These are phyloP conservation scores for Blastobotrys illinoisensis DNA, from an alignment of 1,139 yeast species.

Conservation along the genomic window DNA sequence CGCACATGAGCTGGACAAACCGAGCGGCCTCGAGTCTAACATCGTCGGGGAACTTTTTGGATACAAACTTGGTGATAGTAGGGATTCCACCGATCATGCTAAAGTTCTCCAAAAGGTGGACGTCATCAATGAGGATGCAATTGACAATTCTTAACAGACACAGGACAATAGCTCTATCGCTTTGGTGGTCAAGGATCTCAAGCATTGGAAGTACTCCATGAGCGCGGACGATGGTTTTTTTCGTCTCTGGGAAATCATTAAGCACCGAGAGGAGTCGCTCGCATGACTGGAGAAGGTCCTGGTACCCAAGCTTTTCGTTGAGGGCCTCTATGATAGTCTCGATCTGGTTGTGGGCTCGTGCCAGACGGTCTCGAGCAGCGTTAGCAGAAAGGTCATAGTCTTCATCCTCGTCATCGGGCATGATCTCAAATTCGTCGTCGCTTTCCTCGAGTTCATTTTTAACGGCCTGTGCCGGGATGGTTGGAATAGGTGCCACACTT, in stretches of 20 bases:
- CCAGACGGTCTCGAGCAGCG: conserved; percentile 25
- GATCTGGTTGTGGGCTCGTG: conserved; percentile 19
- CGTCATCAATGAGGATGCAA: conserved; percentile 36
- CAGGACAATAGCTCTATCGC: conserved; percentile 34
- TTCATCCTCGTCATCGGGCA: conserved; percentile 17
- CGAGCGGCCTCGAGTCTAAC: conserved; percentile 44
- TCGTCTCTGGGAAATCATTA: conserved; percentile 35
- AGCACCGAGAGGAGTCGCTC: conserved; percentile 25
- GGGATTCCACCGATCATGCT: conserved; percentile 58
- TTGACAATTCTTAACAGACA: conserved; percentile 42
- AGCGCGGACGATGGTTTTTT: conserved; percentile 37
- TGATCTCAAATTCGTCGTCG: conserved; percentile 12
- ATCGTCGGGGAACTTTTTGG: conserved; percentile 34
- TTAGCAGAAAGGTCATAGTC: conserved; percentile 23
- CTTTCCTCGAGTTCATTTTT: conserved; percentile 12
- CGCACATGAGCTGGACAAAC: conserved; percentile 38
- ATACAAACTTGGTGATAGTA: conserved; percentile 42
- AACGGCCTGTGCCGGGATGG: background rate
- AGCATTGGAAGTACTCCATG: conserved; percentile 47
- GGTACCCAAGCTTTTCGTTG: conserved; percentile 13
- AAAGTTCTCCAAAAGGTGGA: conserved; percentile 44
- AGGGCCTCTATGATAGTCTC: conserved; percentile 18
- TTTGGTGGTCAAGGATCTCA: conserved; percentile 42
- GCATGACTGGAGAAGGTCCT: conserved; percentile 9
- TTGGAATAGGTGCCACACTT: background rate